Evolutionary conservation across 2,329 filamentous ascomycete genomes (phyloP).

Genomic region (Fusarium papillatum): DNA sequence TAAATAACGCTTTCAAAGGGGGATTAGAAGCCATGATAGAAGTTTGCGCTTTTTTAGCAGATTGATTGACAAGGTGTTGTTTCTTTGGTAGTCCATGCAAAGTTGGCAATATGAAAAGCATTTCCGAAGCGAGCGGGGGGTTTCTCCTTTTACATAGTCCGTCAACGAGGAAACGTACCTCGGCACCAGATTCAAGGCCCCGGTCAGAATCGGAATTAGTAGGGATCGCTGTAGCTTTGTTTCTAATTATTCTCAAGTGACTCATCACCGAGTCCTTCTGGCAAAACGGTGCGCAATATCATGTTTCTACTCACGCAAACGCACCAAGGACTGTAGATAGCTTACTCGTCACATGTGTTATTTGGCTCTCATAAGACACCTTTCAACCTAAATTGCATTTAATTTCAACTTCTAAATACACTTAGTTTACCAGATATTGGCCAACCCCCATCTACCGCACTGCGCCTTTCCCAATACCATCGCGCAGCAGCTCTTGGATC

Average conservation of each 20-base stretch:
- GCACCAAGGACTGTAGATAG: neutral
- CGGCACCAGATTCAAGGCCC: neutral
- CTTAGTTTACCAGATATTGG: neutral
- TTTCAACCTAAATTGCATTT: neutral
- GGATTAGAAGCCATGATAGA: neutral
- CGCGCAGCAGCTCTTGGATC: constrained; percentile 50
- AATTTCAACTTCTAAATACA: neutral
- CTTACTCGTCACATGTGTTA: neutral
- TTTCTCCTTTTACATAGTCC: neutral
- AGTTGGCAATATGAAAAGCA: neutral
- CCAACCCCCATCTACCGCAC: neutral
- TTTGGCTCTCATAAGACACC: neutral
- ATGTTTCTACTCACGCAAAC: neutral
- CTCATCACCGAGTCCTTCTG: neutral
- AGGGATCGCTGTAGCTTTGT: neutral
- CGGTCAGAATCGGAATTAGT: neutral
- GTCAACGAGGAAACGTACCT: neutral
- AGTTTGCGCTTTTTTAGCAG: neutral
- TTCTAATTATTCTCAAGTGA: neutral
- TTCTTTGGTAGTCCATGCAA: neutral
- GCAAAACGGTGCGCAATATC: neutral
- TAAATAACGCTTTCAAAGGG: neutral
- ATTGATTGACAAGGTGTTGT: neutral
- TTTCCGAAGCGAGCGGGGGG: neutral
- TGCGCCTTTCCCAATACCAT: constrained; percentile 39